Evolutionary conservation across 495 filamentous ascomycete genomes (phyloP), one percentile per base, ranked within the genome.

Genomic region (Hypoxylon trugodes): DNA sequence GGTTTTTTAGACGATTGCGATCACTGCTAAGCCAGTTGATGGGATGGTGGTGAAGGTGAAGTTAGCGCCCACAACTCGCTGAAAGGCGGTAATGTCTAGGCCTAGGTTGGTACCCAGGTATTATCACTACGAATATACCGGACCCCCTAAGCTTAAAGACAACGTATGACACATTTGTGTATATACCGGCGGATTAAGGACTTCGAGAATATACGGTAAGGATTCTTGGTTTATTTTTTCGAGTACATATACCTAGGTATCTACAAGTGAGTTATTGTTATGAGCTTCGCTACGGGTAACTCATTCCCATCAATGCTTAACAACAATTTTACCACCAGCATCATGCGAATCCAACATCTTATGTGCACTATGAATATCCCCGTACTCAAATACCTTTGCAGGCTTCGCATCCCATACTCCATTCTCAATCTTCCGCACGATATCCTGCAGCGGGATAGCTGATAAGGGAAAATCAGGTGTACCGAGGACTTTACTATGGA

Each of bases 401-500:
- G 75, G 76, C 35, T 70, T 63, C 16, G 73, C 74, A 19, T 71
- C 52, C 38, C 66, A 72, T 15, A 58, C 40, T 6, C 64, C 68
- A n/a, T 71, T 50, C 33, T 62, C 74, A 47, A 73, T 61, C 69
- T 69, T 70, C 28, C 65, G 22, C 4, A 78, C 73, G 35, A 81
- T 79, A 2, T 73, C 67, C 49, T 76, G 73, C 25, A 83, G 55
- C 3, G 79, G 80, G 9, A 82, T 64, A 53, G 71, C 70, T 0
- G 77, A 77, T 18, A 82, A 36, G 12, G 76, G 76, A 48, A 82
- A 81, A 4, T 73, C 79, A 0, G 63, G 63, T 3, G 59, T 64
- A 0, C 79, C 81, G 26, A 81, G 69, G 6, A 74, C 75, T 24
- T 73, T 71, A 43, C 78, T 80, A 9, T 72, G 69, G 64, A 81